Conservation (phyloP, 108 stramenopile genomes). For the Cyclotella cryptica region DNA sequence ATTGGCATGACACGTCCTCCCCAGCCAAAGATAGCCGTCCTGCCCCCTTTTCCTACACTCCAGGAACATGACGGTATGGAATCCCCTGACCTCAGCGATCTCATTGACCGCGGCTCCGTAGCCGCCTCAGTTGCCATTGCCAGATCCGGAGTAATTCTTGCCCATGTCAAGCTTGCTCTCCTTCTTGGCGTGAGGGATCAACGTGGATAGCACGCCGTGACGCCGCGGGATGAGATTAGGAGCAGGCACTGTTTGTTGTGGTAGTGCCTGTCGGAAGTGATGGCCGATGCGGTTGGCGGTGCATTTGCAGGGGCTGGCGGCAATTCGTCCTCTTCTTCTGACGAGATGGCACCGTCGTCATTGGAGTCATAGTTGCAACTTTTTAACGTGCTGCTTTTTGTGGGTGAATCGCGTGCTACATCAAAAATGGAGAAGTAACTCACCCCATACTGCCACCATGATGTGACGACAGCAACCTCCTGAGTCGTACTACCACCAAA, state of each 20-base stretch:
- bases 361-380: constrained; percentile 22
- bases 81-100: constrained; percentile 94
- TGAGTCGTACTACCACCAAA: too few species aligned
- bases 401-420: too few species aligned
- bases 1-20: constrained; percentile 65
- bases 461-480: too few species aligned
- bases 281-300: constrained; percentile 6
- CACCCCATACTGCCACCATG: too few species aligned
- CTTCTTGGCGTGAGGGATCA: constrained; percentile 98
- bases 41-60: constrained; percentile 94
- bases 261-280: constrained; percentile 79
- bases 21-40: constrained; percentile 97
- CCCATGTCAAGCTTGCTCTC: constrained; percentile 93
- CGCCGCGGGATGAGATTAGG: constrained; percentile 92
- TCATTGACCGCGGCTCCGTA: constrained; percentile 92
- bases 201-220: constrained; percentile 93
- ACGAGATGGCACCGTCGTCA: constrained; percentile 7
- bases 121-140: constrained; percentile 39
- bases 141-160: constrained; percentile 35
- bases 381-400: too few species aligned
- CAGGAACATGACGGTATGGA: constrained; percentile 93
- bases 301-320: neutral
- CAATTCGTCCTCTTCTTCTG: constrained; percentile 11
- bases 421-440: too few species aligned
- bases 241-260: constrained; percentile 97